Evolutionary conservation across 2,329 filamentous ascomycete genomes (phyloP), one percentile per base, ranked within the genome.

Genomic region (Curvularia sp.): DNA sequence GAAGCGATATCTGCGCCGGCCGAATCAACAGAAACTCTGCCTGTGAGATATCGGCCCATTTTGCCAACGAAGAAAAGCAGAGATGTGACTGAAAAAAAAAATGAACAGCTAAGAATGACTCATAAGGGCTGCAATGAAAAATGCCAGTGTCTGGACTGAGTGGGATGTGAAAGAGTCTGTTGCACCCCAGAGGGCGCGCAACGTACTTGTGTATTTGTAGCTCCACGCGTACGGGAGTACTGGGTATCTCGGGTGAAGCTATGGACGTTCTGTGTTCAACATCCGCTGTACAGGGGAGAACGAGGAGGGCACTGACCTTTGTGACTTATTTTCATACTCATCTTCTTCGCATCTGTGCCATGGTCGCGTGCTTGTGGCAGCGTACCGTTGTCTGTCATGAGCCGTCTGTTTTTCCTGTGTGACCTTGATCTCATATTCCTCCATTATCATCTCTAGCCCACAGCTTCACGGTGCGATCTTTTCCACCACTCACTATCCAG

Each of bases 401-500:
- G 43, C 32, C 21, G 48, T 58, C 23, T 53, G 28, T 38, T 50
- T 18, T 19, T 45, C 45, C 28, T 9, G 19, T 9, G 19, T 21
- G 46, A 19, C 21, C 46, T 34, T 49, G 38, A 8, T 30, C 54
- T 75, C 69, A 76, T 63, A 76, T 69, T 38, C 74, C 74, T 55
- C 68, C 59, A 36, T 74, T 69, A 53, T 77, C 74, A 65, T 97
- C 94, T 64, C 93, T 86, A 4, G 92, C 92, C 95, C 95, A 99
- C 2, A 99, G 82, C 81, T 99, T 99, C 49, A 98, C 91, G 1
- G 94, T 98, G 53, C 93, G 86, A 78, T 99, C 95, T 74, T 97
- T 92, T 3, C 95, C 93, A 66, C 92, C 93, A 75, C 93, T 97
- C 23, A 94, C 91, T 76, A 99, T 96, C 92, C 93, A 99, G 73